These are phyloP conservation scores for Candida mattraensis DNA, from an alignment of 805 yeast genomes.

Conservation along the genomic window DNA sequence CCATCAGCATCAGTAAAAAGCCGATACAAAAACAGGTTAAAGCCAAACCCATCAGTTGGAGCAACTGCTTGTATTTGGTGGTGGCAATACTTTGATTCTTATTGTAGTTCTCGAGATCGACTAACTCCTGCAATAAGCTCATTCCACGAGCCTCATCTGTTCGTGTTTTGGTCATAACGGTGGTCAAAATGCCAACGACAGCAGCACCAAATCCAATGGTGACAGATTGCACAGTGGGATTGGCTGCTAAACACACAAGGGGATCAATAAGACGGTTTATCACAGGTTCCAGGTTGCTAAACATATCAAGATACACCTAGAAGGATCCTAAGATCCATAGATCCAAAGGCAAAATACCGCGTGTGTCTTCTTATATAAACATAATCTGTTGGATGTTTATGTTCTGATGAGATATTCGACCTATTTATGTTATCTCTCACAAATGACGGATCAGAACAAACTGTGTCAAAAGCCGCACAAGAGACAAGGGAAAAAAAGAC, in stretches of 20 bases:
- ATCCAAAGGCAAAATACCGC: background rate
- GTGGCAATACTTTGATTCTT: conserved; percentile 12
- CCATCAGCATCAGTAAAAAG: conserved; percentile 1
- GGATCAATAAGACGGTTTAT: conserved; percentile 7
- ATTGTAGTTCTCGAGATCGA: conserved; percentile 18
- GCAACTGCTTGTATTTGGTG: conserved; percentile 14
- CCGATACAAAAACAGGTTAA: conserved; percentile 4
- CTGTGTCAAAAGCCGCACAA: too few species aligned
- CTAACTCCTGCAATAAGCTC: conserved; percentile 16
- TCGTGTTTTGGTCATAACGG: conserved; percentile 11
- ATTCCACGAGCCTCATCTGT: conserved; percentile 9
- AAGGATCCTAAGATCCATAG: too few species aligned
- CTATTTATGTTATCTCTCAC: conserved; percentile 1
- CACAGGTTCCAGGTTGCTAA: conserved; percentile 2
- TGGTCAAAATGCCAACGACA: conserved; percentile 18
- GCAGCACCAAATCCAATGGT: conserved; percentile 22
- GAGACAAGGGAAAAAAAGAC: background rate
- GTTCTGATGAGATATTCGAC: background rate
- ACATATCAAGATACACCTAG: too few species aligned
- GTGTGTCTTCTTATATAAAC: background rate
- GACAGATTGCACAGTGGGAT: conserved; percentile 18
- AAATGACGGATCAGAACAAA: too few species aligned
- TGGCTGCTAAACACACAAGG: conserved; percentile 8
- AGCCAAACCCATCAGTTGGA: conserved; percentile 15
- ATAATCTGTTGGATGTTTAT: conserved; percentile 1